Base-by-base conservation (phyloP, 768 basidiomycete species). In the Boletus huronensis region DNA sequence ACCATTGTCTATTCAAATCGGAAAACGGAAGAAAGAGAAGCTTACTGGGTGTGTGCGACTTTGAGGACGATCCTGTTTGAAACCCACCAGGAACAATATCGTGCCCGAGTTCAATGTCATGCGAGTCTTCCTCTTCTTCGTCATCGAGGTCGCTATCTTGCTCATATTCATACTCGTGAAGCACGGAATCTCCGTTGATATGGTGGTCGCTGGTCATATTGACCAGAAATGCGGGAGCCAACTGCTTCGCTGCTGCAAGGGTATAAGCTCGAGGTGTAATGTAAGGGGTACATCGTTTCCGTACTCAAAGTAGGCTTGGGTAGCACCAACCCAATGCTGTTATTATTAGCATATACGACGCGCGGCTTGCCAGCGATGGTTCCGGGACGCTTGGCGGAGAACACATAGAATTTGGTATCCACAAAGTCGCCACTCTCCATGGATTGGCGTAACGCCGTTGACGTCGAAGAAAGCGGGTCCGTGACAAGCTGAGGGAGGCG, bases 91-190 rank as follows among this genome's bases (percentile, higher is more conserved):
- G 54, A 9, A 35, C 11, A 21, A 23, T 0, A 3, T 26, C 8
- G 34, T 13, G 23, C 21, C 26, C 21, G 29, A 4, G 25, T 34
- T 1, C 29, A 23, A 2, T 2, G 23, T 19, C n/a, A 19, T 48
- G 54, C 25, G 3, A 14, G 14, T 52, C 54, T 0, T 23, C 34
- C 1, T 50, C 54, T 5, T 57, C 58, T 16, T 69, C 66, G 17
- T 63, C 67, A 5, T 71, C 69, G 19, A 69, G 64, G 42, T 69
- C 67, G 38, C 69, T 71, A 31, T 69, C 68, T 23, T 50, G 56
- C 19, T 71, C 60, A 11, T 69, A 70, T 13, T 59, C 60, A 8
- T 69, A 69, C 3, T 66, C 59, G 38, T 66, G 67, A 21, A 67
- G 64, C 0, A 68, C 23, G 8, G 66, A 52, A 21, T 69, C 47